These are phyloP conservation scores for Coleophoma cylindrospora DNA, from an alignment of 2,329 filamentous ascomycete species.

Conservation along the genomic window DNA sequence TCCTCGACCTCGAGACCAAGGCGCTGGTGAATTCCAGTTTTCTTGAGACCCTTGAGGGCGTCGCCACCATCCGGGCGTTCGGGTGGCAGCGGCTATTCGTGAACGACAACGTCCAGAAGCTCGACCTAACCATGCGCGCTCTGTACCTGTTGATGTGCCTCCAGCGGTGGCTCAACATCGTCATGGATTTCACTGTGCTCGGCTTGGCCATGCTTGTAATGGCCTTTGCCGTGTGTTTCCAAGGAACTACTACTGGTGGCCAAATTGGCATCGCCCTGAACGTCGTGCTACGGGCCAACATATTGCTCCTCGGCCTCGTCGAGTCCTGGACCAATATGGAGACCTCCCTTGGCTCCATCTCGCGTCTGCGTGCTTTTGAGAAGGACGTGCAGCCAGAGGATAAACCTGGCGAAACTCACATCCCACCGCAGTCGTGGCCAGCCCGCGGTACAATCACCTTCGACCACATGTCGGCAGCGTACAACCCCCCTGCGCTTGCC, in stretches of 20 bases:
- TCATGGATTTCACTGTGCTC: slow-evolving; percentile 40
- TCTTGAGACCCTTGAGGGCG: slow-evolving; percentile 36
- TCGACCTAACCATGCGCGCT: slow-evolving; percentile 50
- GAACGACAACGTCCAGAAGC: slow-evolving; percentile 36
- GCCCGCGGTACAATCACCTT: slow-evolving; percentile 13
- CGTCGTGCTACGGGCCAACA: slow-evolving; percentile 13
- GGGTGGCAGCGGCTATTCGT: slow-evolving; percentile 43
- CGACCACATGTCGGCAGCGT: slow-evolving; percentile 15
- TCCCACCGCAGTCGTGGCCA: slow-evolving; percentile 14
- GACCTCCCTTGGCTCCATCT: slow-evolving; percentile 51
- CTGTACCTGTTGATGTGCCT: slow-evolving; percentile 52
- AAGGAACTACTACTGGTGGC: slow-evolving; percentile 8
- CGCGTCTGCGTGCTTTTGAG: slow-evolving; percentile 47
- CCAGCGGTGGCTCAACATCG: slow-evolving; percentile 51
- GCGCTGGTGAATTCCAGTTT: slow-evolving; percentile 34
- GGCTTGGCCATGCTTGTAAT: slow-evolving; percentile 17
- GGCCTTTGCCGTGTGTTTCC: slow-evolving; percentile 10
- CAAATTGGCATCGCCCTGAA: slow-evolving; percentile 13
- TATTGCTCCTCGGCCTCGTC: slow-evolving; percentile 8
- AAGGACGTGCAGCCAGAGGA: slow-evolving; percentile 35
- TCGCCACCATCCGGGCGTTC: slow-evolving; percentile 51
- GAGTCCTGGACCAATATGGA: slow-evolving; percentile 51
- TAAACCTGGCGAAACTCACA: slow-evolving; percentile 2
- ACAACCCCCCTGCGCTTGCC: slow-evolving; percentile 6
- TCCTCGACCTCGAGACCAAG: background rate